Evolutionary conservation across 2,329 filamentous ascomycete species (phyloP).

Genomic region (Penicillium capsulatum): DNA sequence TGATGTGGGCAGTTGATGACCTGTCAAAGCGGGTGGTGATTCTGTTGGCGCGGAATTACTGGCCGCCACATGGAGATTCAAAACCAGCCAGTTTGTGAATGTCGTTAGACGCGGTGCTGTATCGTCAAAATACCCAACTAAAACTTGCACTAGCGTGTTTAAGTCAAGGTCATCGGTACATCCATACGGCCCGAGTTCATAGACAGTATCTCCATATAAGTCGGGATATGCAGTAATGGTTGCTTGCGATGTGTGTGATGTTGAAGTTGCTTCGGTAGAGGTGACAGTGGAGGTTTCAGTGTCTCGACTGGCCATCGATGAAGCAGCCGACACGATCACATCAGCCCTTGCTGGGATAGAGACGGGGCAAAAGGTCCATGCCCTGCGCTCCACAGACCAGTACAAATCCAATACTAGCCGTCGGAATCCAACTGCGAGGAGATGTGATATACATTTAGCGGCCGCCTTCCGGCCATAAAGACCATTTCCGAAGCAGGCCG

Average conservation of each 20-base stretch:
- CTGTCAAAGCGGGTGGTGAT: slow-evolving; percentile 40
- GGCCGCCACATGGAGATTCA: slow-evolving; percentile 59
- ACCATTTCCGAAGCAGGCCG: slow-evolving; percentile 55
- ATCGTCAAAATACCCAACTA: slow-evolving; percentile 51
- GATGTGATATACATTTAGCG: slow-evolving; percentile 58
- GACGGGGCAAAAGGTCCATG: slow-evolving; percentile 61
- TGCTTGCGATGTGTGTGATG: slow-evolving; percentile 20
- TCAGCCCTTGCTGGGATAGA: slow-evolving; percentile 41
- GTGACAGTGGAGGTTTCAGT: slow-evolving; percentile 21
- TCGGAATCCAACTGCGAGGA: slow-evolving; percentile 57
- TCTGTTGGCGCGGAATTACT: slow-evolving; percentile 40
- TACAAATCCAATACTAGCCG: slow-evolving; percentile 59
- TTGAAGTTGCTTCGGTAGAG: slow-evolving; percentile 9
- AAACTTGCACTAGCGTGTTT: slow-evolving; percentile 46
- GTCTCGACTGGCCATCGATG: slow-evolving; percentile 8
- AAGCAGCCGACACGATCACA: slow-evolving; percentile 19
- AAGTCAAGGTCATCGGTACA: slow-evolving; percentile 54
- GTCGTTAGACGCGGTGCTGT: slow-evolving; percentile 56
- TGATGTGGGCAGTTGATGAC: slow-evolving; percentile 43
- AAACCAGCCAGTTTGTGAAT: slow-evolving; percentile 49
- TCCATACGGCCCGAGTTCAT: slow-evolving; percentile 51
- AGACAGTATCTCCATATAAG: slow-evolving; percentile 31
- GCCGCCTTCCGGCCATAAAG: slow-evolving; percentile 52
- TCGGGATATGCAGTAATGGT: slow-evolving; percentile 22
- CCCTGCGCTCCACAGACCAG: slow-evolving; percentile 54